Conservation (phyloP, 208 protist genomes). For the Trypanosoma theileri region DNA sequence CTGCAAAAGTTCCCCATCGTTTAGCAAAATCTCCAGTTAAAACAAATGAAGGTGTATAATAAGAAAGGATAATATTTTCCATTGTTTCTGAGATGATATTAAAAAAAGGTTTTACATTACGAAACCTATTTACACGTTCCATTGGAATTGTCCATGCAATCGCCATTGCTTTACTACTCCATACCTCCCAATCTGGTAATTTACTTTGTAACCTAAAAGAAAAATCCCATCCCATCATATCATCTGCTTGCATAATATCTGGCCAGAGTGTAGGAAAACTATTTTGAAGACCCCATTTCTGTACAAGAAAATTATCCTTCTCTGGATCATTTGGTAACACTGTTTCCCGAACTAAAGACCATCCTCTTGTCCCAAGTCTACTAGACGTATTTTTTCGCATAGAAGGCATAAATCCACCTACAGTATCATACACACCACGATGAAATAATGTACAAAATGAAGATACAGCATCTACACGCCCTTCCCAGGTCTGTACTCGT, state of each 20-base stretch:
- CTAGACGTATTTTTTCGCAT: background rate
- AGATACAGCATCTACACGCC: slow-evolving; percentile 29
- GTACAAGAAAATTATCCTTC: slow-evolving; percentile 1
- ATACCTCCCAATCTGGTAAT: slow-evolving; percentile 35
- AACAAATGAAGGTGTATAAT: slow-evolving; percentile 13
- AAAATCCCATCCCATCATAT: slow-evolving; percentile 33
- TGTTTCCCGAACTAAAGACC: background rate
- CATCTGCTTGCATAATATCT: slow-evolving; percentile 10
- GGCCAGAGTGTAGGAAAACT: slow-evolving; percentile 16
- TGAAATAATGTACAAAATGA: slow-evolving; percentile 34
- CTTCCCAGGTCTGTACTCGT: slow-evolving; percentile 23
- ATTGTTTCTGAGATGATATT: background rate
- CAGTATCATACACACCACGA: slow-evolving; percentile 26
- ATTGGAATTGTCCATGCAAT: slow-evolving; percentile 23
- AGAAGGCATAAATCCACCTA: slow-evolving; percentile 25
- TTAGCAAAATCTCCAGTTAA: slow-evolving; percentile 3
- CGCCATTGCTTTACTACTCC: slow-evolving; percentile 25
- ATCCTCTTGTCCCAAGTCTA: background rate
- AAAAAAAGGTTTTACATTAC: background rate
- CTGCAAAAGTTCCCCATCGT: slow-evolving; percentile 11
- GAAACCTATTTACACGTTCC: background rate
- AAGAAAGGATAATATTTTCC: background rate
- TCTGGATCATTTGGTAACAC: slow-evolving; percentile 11
- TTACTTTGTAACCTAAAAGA: slow-evolving; percentile 23
- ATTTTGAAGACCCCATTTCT: background rate